A percentile compares a stretch with the other conserved stretches of the same genome.
Evolutionary conservation across 1,139 yeast species (phyloP).

Genomic region (Hansenula sp.): DNA sequence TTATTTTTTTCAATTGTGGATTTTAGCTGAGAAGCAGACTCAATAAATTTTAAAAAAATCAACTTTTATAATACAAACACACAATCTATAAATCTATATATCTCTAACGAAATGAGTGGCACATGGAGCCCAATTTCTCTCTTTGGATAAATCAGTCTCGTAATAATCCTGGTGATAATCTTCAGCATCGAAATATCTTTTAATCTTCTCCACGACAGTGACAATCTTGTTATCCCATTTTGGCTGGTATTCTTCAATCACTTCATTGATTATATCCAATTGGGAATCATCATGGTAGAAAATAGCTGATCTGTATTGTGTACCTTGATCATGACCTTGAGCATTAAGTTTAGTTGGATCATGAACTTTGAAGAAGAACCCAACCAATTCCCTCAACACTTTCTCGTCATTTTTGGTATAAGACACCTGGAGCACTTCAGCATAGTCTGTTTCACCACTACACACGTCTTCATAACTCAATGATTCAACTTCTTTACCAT

Average conservation of each 20-base stretch:
- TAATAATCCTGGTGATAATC: conserved; percentile 83
- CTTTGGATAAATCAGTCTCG: conserved; percentile 35
- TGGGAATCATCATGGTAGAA: conserved; percentile 54
- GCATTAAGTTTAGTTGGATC: conserved; percentile 62
- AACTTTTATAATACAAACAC: conserved; percentile 9
- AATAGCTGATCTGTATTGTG: conserved; percentile 80
- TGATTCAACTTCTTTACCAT: conserved; percentile 47
- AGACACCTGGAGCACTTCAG: conserved; percentile 75
- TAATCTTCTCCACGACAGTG: conserved; percentile 64
- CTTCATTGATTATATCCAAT: conserved; percentile 34
- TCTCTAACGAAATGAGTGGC: conserved; percentile 73
- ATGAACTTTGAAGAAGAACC: conserved; percentile 60
- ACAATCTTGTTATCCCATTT: conserved; percentile 48
- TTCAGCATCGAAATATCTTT: conserved; percentile 44
- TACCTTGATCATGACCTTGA: conserved; percentile 78
- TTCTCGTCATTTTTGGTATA: conserved; percentile 62
- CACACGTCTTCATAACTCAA: conserved; percentile 69
- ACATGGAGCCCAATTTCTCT: conserved; percentile 84
- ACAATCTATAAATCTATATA: background rate
- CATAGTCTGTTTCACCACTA: conserved; percentile 58
- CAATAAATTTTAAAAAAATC: too few species aligned
- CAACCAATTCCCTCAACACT: conserved; percentile 53
- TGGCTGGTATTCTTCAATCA: conserved; percentile 42
- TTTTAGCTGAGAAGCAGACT: too few species aligned
- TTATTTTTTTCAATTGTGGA: background rate